A percentile compares a stretch with the other conserved stretches of the same genome.
Conservation (phyloP, 1,284 basidiomycete species). For the Mycosarcoma mackinlayi region DNA sequence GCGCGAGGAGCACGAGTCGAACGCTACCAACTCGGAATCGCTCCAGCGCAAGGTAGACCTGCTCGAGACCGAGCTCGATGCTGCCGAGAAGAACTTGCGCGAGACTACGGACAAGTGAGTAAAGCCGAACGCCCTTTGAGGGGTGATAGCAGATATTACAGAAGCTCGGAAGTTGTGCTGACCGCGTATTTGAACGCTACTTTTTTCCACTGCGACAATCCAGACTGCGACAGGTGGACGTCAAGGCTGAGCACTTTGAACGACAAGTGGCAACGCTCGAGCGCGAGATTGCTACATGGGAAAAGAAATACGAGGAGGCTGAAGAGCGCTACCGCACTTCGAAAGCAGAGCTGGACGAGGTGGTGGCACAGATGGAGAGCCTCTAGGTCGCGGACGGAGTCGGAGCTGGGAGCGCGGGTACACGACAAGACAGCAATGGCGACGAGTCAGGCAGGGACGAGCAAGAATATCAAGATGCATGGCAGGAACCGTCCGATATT, state of each 20-base stretch:
- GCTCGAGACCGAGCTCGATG: conserved; percentile 94
- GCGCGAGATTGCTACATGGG: conserved; percentile 91
- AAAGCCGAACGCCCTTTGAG: too few relatives aligned
- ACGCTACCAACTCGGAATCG: conserved; percentile 80
- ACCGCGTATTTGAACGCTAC: conserved; percentile 3
- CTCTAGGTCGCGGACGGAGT: conserved; percentile 70
- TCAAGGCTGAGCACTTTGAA: conserved; percentile 99
- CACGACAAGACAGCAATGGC: background rate
- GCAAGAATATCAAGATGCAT: conserved; percentile 14
- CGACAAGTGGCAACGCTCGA: conserved; percentile 87
- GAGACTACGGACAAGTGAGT: conserved; percentile 96
- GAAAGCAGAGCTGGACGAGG: conserved; percentile 88
- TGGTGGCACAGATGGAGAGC: conserved; percentile 83
- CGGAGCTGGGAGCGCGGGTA: conserved; percentile 13
- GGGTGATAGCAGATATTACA: background rate
- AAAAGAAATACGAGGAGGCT: conserved; percentile 92
- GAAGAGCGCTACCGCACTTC: conserved; percentile 79
- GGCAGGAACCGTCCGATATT: background rate
- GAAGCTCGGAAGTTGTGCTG: background rate
- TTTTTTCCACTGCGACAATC: background rate
- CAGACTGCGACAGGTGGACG: conserved; percentile 94
- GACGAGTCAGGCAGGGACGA: conserved; percentile 9
- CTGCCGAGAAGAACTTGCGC: conserved; percentile 94
- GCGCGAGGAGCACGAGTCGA: conserved; percentile 79
- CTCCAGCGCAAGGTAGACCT: conserved; percentile 87